Evolutionary conservation across 2,329 filamentous ascomycete genomes (phyloP), one percentile per base, ranked within the genome.

Genomic region (Pyrenophora tritici-repentis): DNA sequence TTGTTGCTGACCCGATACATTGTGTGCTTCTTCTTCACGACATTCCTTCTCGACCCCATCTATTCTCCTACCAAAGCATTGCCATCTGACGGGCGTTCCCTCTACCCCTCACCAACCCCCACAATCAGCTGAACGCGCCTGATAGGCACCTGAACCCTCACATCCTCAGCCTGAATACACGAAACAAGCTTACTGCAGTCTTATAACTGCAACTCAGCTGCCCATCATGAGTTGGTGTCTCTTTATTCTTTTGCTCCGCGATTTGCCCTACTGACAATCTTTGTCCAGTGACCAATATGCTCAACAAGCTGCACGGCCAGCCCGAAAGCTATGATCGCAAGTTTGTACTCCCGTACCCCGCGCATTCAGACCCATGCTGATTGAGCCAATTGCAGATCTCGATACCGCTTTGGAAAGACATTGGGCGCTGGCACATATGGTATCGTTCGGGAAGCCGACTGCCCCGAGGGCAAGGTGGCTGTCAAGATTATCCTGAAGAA

Each of bases 401-500:
- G 88, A 75, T 99, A 99, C 77, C 86, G 83, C 65, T 96, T 99
- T 75, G 94, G 94, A 67, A 86, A 88, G 73, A 97, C 93, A 18
- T 84, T 99, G 52, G 94, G 94, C 70, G 94, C 94, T 56, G 94
- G 94, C 66, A 99, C 94, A 67, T 99, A 99, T 81, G 94, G 94
- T 70, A 96, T 99, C 69, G 94, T 99, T 68, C 86, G 94, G 66
- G 94, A 99, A 78, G 94, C 94, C 54, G 91, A 97, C 56, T 84
- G 90, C 63, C 85, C 88, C 35, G 82, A 83, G 16, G 90, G 91
- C 73, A 89, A 96, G 81, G 92, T 96, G 55, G 94, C 94, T 34
- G 85, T 99, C 76, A 99, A 99, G 83, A 97, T 99, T 74, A 99
- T 99, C 75, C 81, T 97, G 70, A 99, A 99, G 84, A 97, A 96